phyloP scores from a whole-genome alignment of 208 protist species.

The Leishmania martiniquensis region DNA sequence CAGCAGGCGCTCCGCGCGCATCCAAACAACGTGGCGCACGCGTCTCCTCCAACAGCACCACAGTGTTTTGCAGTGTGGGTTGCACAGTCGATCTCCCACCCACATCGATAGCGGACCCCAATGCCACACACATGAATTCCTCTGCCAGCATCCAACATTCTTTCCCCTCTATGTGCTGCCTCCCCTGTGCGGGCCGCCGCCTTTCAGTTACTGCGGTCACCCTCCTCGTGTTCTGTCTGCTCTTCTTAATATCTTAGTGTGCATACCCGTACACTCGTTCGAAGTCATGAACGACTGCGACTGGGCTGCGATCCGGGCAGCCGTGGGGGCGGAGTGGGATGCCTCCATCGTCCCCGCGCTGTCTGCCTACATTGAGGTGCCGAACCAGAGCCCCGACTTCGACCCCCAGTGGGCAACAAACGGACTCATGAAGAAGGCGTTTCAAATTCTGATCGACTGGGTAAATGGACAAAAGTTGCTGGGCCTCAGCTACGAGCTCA shows the following conservation, averaged over 20 bases:
- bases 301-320: conserved; percentile 54
- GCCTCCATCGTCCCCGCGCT: conserved; percentile 82
- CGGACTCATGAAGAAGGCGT: conserved; percentile 87
- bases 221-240: background rate
- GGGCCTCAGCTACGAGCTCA: conserved; percentile 78
- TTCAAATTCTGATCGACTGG: conserved; percentile 91
- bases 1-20: background rate
- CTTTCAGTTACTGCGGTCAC: background rate
- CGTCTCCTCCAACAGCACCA: background rate
- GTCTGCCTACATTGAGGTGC: conserved; percentile 92
- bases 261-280: background rate
- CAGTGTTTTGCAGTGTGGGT: background rate
- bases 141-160: background rate
- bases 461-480: conserved; percentile 80
- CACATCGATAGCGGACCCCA: background rate
- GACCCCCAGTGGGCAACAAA: conserved; percentile 91
- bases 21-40: background rate
- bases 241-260: background rate
- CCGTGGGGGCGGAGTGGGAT: conserved; percentile 87
- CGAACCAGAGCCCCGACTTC: conserved; percentile 94
- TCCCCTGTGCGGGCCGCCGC: background rate
- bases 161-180: background rate
- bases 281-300: conserved; percentile 28
- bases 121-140: conserved; percentile 17
- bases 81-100: background rate